These are phyloP conservation scores for Termitomyces sp. DNA, from an alignment of 1,284 basidiomycete species.

Conservation along the genomic window DNA sequence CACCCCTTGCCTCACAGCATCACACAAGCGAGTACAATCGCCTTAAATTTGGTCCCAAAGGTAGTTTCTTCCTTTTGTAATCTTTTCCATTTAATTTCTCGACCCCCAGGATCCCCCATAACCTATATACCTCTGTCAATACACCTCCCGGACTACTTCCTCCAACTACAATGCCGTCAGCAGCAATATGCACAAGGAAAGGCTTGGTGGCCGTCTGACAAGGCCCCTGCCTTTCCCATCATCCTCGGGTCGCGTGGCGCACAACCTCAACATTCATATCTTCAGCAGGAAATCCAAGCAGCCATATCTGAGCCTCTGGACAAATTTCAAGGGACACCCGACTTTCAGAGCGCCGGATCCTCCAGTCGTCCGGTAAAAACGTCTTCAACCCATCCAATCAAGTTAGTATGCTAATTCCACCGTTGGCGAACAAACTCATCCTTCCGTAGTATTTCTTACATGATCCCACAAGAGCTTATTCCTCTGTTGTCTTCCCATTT, in stretches of 20 bases:
- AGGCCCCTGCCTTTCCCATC: slow-evolving; percentile 15
- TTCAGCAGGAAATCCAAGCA: slow-evolving; percentile 47
- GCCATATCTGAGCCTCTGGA: slow-evolving; percentile 44
- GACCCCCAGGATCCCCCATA: slow-evolving; percentile 46
- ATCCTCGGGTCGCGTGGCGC: slow-evolving; percentile 27
- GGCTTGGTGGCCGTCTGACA: slow-evolving; percentile 52
- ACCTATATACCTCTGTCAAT: slow-evolving; percentile 70
- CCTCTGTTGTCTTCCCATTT: slow-evolving; percentile 51
- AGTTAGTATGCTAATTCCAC: slow-evolving; percentile 39
- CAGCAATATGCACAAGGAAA: slow-evolving; percentile 36
- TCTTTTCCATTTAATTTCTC: background rate
- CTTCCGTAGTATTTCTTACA: slow-evolving; percentile 52
- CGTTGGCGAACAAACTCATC: slow-evolving; percentile 10
- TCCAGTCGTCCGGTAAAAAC: slow-evolving; percentile 50
- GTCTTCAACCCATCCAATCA: slow-evolving; percentile 79
- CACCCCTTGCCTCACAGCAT: slow-evolving; percentile 70
- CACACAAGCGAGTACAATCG: slow-evolving; percentile 75
- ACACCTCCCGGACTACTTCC: slow-evolving; percentile 61
- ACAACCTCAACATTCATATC: slow-evolving; percentile 20
- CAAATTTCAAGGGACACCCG: slow-evolving; percentile 17
- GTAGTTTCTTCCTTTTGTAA: slow-evolving; percentile 28
- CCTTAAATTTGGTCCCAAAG: slow-evolving; percentile 68
- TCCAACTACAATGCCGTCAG: slow-evolving; percentile 59
- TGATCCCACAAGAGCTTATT: slow-evolving; percentile 61
- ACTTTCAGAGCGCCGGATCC: slow-evolving; percentile 7